Base-by-base conservation (phyloP, 345 rosid genomes). In the Jatropha curcas region DNA sequence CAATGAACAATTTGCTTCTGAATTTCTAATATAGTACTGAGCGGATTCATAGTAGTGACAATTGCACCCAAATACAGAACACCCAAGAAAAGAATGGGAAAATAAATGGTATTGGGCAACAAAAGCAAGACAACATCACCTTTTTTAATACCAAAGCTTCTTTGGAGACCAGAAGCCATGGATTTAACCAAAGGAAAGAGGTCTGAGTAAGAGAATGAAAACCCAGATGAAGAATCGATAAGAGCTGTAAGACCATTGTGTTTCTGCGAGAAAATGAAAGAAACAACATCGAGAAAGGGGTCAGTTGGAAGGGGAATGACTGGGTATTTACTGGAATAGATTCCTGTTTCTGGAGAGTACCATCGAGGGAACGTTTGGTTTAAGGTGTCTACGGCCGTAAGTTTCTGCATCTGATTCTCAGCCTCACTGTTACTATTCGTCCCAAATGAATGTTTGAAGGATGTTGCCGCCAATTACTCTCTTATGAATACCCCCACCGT, bases 81-180 rank as follows among this genome's bases (percentile, higher is more conserved):
- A 9, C 88, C 89, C 67, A 92, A 73, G 80, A 90, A 87, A 48
- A 88, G 66, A 22, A 90, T 2, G 0, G 96, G 98, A 34, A 83
- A 85, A 76, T 86, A 80, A 64, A 90, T 67, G 46, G 93, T 88
- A 74, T 92, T 94, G 37, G 96, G 96, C 74, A 90, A 68, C 63
- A 90, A 66, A 73, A 92, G 81, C 58, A 90, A 77, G 20, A 94
- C 92, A 33, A 85, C 87, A 50, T 94, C 92, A 71, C 96, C 93
- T 79, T 82, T 82, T 2, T 71, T 77, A 45, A 92, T 52, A 37
- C 96, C 93, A 27, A 82, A 48, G 5, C 17, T 22, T 46, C 65
- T 72, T 66, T 82, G 88, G 48, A 94, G 82, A 67, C 86, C 87
- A 50, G 84, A 77, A 70, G 94, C 96, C 57, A 88, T 50, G 65